Conservation (phyloP, 208 protist genomes). For the Acanthamoeba sp. region DNA sequence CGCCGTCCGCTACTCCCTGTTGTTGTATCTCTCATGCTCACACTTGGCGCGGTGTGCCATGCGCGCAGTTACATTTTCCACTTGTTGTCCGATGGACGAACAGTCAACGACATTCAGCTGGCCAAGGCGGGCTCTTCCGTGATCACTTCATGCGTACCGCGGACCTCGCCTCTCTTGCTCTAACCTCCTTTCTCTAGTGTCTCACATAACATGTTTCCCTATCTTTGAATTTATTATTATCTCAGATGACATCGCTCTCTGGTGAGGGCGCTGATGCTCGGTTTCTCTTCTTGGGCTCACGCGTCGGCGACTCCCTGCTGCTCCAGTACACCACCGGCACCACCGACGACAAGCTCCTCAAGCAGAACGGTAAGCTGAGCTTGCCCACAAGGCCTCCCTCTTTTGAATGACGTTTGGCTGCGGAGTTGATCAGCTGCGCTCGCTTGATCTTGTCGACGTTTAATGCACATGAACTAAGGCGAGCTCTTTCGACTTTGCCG, state of each 20-base stretch:
- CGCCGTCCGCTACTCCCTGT: background rate
- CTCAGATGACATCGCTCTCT: background rate
- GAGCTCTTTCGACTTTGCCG: too few species aligned
- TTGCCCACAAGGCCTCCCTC: too few species aligned
- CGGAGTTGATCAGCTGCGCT: too few species aligned
- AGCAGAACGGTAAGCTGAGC: background rate
- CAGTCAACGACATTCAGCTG: slow-evolving; percentile 63
- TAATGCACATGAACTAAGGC: too few species aligned
- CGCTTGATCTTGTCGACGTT: background rate
- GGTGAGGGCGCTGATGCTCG: background rate
- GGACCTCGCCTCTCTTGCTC: background rate
- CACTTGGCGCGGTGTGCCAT: background rate
- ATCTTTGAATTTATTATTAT: background rate
- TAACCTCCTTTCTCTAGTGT: too few species aligned
- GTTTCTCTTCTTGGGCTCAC: slow-evolving; percentile 67
- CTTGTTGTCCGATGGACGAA: slow-evolving; percentile 65
- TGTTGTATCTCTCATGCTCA: background rate
- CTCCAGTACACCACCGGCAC: slow-evolving; percentile 24
- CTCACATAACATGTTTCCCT: too few species aligned
- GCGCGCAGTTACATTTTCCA: slow-evolving; percentile 51
- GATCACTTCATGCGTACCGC: slow-evolving; percentile 66
- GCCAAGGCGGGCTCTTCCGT: slow-evolving; percentile 62
- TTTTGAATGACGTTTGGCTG: too few species aligned
- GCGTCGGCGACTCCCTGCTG: slow-evolving; percentile 69
- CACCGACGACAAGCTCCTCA: background rate